These are phyloP conservation scores for Fusarium torulosum DNA, from an alignment of 2,329 filamentous ascomycete genomes.

Conservation along the genomic window DNA sequence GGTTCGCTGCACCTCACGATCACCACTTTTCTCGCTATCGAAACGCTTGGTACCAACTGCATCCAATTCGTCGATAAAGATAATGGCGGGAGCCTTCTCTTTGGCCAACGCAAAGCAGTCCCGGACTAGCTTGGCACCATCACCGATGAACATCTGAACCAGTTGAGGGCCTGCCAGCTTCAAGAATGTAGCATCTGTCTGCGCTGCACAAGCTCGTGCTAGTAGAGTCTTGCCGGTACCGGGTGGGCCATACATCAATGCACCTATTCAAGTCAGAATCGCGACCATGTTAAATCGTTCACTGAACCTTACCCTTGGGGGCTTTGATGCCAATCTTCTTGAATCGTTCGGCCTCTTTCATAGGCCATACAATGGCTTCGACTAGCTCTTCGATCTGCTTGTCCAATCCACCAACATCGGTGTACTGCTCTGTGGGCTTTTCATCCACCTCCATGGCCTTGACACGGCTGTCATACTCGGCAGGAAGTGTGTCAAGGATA, in stretches of 20 bases:
- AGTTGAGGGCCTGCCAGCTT: constrained; percentile 98
- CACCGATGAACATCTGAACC: constrained; percentile 99
- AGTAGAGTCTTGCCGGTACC: constrained; percentile 93
- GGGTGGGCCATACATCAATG: constrained; percentile 96
- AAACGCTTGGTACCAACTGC: constrained; percentile 99
- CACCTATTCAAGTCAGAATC: constrained; percentile 91
- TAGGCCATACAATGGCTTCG: constrained; percentile 98
- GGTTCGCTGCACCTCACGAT: constrained; percentile 96
- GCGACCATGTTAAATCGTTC: constrained; percentile 66
- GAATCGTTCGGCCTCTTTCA: constrained; percentile 99
- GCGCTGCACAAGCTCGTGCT: constrained; percentile 94
- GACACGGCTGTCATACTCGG: constrained; percentile 97
- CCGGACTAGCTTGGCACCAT: constrained; percentile 96
- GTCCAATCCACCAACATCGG: constrained; percentile 94
- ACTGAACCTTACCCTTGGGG: constrained; percentile 80
- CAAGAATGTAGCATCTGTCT: constrained; percentile 98
- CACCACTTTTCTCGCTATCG: constrained; percentile 97
- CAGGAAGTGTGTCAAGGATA: constrained; percentile 93
- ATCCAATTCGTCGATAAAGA: constrained; percentile 99
- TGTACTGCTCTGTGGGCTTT: constrained; percentile 99
- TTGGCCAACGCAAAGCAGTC: constrained; percentile 98
- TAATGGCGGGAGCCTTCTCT: constrained; percentile 98
- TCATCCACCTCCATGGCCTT: constrained; percentile 99
- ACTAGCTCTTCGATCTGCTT: constrained; percentile 99
- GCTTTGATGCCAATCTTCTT: constrained; percentile 99